phyloP scores from a whole-genome alignment of 805 yeast genomes.

The Saccharomyces jurei region DNA sequence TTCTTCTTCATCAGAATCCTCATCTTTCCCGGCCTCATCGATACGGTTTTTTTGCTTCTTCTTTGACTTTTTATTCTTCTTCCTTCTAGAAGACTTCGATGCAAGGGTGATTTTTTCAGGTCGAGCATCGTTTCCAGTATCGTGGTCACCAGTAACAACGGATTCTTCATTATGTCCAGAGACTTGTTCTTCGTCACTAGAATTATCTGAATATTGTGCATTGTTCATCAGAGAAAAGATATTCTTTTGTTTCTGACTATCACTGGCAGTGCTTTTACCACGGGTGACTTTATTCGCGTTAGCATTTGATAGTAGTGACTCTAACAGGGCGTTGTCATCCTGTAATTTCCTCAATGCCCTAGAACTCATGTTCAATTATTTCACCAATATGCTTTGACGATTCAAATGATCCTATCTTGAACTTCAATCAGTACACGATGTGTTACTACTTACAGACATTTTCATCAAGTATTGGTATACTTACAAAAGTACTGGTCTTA shows the following conservation, averaged over 20 bases:
- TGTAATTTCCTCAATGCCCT: slow-evolving; percentile 31
- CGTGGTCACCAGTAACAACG: slow-evolving; percentile 6
- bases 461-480: not conserved
- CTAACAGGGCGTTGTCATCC: slow-evolving; percentile 25
- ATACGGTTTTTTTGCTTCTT: slow-evolving; percentile 15
- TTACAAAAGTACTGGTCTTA: not conserved
- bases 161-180: slow-evolving; percentile 6
- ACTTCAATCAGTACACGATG: not conserved
- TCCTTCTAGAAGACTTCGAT: slow-evolving; percentile 16
- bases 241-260: slow-evolving; percentile 9
- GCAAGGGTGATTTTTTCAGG: slow-evolving; percentile 7
- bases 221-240: slow-evolving; percentile 26
- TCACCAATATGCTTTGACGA: not conserved
- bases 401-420: not conserved
- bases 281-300: slow-evolving; percentile 1
- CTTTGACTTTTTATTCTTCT: slow-evolving; percentile 20
- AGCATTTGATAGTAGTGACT: slow-evolving; percentile 13
- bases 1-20: slow-evolving; percentile 44
- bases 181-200: slow-evolving; percentile 7
- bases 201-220: slow-evolving; percentile 11
- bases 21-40: slow-evolving; percentile 11
- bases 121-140: not conserved
- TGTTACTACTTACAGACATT: not conserved
- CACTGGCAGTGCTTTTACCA: not conserved
- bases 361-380: slow-evolving; percentile 24